Conservation (phyloP, 75 land plant species). For the Gnetum montanum region DNA sequence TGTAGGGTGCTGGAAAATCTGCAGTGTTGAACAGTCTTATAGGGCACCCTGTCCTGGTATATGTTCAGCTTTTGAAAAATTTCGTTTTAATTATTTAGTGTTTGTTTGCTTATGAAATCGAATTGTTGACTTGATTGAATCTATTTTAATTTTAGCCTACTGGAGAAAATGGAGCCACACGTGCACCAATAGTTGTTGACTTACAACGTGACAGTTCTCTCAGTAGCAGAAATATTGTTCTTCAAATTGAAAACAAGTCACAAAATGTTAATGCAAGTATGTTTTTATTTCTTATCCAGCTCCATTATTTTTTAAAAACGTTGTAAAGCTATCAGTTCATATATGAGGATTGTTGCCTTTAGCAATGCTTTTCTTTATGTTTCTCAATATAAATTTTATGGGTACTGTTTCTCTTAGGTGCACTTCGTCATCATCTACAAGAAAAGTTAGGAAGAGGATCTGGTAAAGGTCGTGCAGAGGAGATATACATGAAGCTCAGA, state of each 20-base stretch:
- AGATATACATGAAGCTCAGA: slow-evolving; percentile 73
- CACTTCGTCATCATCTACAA: slow-evolving; percentile 87
- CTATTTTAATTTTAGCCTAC: slow-evolving; percentile 55
- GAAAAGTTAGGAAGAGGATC: slow-evolving; percentile 69
- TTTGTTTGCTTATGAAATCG: not conserved
- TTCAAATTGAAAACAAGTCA: slow-evolving; percentile 77
- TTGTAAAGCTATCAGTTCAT: not conserved
- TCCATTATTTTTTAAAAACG: not conserved
- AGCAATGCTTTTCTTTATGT: too few species aligned
- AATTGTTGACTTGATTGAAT: not conserved
- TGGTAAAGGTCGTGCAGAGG: slow-evolving; percentile 53
- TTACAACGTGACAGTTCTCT: slow-evolving; percentile 53
- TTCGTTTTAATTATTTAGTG: not conserved
- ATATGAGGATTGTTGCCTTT: too few species aligned
- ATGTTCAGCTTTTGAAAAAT: not conserved
- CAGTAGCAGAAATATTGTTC: slow-evolving; percentile 48
- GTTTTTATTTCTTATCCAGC: too few species aligned
- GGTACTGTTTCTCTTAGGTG: slow-evolving; percentile 41
- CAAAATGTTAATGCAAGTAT: slow-evolving; percentile 88
- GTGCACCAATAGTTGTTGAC: slow-evolving; percentile 89
- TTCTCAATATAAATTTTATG: too few species aligned
- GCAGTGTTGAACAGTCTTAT: slow-evolving; percentile 93
- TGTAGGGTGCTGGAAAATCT: slow-evolving; percentile 96
- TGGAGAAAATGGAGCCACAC: slow-evolving; percentile 97
- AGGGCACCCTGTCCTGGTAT: slow-evolving; percentile 94